phyloP scores from a whole-genome alignment of 495 filamentous ascomycete genomes.

The Penicillium antarcticum region DNA sequence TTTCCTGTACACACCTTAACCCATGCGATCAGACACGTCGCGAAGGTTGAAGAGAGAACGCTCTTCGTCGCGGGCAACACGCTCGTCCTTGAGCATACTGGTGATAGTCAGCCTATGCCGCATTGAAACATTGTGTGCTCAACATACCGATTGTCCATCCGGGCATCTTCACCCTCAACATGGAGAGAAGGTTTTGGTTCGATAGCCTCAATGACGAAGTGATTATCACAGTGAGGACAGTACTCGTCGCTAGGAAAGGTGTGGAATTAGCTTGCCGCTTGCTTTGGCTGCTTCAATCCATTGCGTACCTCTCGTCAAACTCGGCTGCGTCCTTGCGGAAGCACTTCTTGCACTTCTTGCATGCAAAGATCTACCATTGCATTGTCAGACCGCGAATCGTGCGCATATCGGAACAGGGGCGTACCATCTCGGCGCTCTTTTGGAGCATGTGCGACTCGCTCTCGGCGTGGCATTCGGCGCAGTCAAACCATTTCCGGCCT shows the following conservation, averaged over 20 bases:
- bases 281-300: conserved; percentile 1
- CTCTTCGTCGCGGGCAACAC: conserved; percentile 60
- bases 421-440: conserved; percentile 80
- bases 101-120: conserved; percentile 3
- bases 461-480: conserved; percentile 90
- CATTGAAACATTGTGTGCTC: not conserved
- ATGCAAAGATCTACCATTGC: conserved; percentile 63
- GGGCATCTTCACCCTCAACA: conserved; percentile 85
- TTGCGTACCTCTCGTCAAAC: conserved; percentile 75
- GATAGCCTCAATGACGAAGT: conserved; percentile 86
- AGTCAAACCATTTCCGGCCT: conserved; percentile 98
- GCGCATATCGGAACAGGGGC: not conserved
- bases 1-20: conserved; percentile 37
- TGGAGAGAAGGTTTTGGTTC: conserved; percentile 75
- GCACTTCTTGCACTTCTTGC: conserved; percentile 97
- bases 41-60: conserved; percentile 71
- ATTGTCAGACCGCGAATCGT: not conserved
- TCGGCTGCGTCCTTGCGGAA: conserved; percentile 90
- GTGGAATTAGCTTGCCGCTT: not conserved
- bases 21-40: conserved; percentile 69
- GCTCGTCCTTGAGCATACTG: conserved; percentile 91
- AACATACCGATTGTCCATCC: conserved; percentile 65
- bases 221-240: conserved; percentile 99
- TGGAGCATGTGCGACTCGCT: conserved; percentile 69
- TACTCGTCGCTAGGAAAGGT: conserved; percentile 77